These are phyloP conservation scores for Hemisphaericaspora nanyangensis DNA, from an alignment of 805 yeast genomes.

Conservation along the genomic window DNA sequence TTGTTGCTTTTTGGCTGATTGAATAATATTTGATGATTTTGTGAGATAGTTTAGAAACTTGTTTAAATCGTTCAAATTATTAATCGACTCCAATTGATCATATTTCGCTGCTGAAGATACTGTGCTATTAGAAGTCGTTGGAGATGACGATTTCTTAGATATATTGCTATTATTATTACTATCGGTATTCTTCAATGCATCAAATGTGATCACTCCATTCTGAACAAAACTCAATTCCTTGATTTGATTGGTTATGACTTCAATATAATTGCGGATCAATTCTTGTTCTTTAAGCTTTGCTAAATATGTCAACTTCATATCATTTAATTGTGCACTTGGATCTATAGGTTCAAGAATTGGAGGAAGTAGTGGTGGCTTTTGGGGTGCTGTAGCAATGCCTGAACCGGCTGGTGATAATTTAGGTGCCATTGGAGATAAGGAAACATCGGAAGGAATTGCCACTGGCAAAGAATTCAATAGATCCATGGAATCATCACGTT, in stretches of 20 bases:
- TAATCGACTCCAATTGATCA: slow-evolving; percentile 37
- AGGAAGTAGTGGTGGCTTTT: neutral
- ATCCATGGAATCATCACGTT: neutral
- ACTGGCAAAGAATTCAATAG: neutral
- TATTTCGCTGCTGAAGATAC: slow-evolving; percentile 9
- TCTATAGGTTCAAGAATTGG: slow-evolving; percentile 2
- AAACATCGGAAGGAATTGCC: neutral
- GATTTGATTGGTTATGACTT: slow-evolving; percentile 39
- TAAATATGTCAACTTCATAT: slow-evolving; percentile 29
- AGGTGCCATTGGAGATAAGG: neutral
- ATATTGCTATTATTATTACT: slow-evolving; percentile 8
- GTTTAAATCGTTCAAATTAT: slow-evolving; percentile 38
- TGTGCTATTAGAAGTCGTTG: neutral
- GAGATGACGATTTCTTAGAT: neutral
- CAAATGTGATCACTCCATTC: slow-evolving; percentile 41
- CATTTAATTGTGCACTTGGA: slow-evolving; percentile 15
- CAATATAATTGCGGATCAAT: slow-evolving; percentile 39
- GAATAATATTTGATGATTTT: slow-evolving; percentile 34
- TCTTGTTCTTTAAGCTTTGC: slow-evolving; percentile 41
- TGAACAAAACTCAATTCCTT: slow-evolving; percentile 41
- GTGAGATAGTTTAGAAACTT: slow-evolving; percentile 34
- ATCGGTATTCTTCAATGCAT: slow-evolving; percentile 33
- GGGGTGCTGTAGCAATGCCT: neutral
- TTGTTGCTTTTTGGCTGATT: slow-evolving; percentile 35
- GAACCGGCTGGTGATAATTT: neutral